Conservation (phyloP, 257 asterid species). For the Primulina tabacum region DNA sequence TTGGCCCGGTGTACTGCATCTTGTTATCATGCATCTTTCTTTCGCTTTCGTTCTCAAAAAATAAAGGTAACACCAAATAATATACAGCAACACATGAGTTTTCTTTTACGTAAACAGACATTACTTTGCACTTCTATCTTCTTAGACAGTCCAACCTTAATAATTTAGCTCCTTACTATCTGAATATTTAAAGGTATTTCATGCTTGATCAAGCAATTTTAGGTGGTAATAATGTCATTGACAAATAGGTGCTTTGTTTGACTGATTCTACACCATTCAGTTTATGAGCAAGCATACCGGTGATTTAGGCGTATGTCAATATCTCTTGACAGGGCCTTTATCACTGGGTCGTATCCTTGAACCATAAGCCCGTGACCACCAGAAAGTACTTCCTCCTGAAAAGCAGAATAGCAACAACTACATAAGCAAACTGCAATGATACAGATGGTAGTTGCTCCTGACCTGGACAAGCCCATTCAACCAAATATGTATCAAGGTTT, state of each 20-base stretch:
- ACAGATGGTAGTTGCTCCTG: slow-evolving; percentile 6
- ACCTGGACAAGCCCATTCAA: slow-evolving; percentile 9
- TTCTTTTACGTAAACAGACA: slow-evolving; percentile 1
- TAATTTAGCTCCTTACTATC: neutral
- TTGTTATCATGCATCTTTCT: neutral
- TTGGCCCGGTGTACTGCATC: neutral
- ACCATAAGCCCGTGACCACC: slow-evolving; percentile 99
- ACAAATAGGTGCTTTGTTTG: neutral
- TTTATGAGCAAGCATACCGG: slow-evolving; percentile 48
- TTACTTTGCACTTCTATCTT: slow-evolving; percentile 7
- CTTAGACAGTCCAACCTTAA: neutral
- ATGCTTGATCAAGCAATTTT: slow-evolving; percentile 9
- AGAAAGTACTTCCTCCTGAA: slow-evolving; percentile 90
- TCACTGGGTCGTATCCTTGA: slow-evolving; percentile 86
- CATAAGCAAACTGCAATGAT: slow-evolving; percentile 18
- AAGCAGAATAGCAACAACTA: slow-evolving; percentile 19
- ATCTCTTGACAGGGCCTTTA: slow-evolving; percentile 68
- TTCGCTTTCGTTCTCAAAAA: neutral
- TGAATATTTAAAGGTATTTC: neutral
- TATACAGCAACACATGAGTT: slow-evolving; percentile 11
- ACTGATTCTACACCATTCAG: neutral
- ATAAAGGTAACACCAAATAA: neutral
- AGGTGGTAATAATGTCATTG: slow-evolving; percentile 13
- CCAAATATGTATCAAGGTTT: slow-evolving; percentile 12
- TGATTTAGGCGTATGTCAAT: slow-evolving; percentile 83